These are phyloP conservation scores for Verticillium nonalfalfae DNA, from an alignment of 2,329 filamentous ascomycete genomes.

Conservation along the genomic window DNA sequence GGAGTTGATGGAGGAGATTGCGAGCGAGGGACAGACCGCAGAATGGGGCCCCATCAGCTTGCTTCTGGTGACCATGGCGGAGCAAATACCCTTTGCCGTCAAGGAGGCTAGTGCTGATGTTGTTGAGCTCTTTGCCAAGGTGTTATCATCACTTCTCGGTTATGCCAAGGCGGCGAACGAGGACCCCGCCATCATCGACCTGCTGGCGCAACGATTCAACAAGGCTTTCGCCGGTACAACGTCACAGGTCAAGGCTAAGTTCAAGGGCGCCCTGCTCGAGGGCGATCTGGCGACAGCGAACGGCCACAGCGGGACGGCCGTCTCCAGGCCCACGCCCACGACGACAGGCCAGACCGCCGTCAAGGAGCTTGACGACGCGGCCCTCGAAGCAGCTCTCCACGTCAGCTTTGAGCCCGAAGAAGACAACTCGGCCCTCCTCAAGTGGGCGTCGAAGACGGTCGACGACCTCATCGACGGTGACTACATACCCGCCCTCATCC, in stretches of 20 bases:
- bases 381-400: conserved; percentile 46
- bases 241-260: conserved; percentile 1
- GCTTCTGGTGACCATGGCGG: conserved; percentile 61
- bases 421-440: conserved; percentile 47
- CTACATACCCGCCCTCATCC: conserved; percentile 61
- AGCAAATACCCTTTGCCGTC: conserved; percentile 69
- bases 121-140: conserved; percentile 43
- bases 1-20: conserved; percentile 54
- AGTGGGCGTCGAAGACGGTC: conserved; percentile 70
- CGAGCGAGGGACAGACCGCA: conserved; percentile 23
- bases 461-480: conserved; percentile 77
- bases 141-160: conserved; percentile 53
- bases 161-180: conserved; percentile 47
- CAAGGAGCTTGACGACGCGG: conserved; percentile 25
- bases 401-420: conserved; percentile 36
- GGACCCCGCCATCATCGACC: conserved; percentile 16
- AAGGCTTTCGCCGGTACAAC: conserved; percentile 19
- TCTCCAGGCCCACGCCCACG: not conserved
- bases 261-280: conserved; percentile 1
- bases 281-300: not conserved
- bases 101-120: conserved; percentile 39
- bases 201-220: conserved; percentile 22
- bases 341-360: not conserved
- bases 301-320: not conserved
- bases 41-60: conserved; percentile 45